These are phyloP conservation scores for Backusella tarrabulga DNA, from an alignment of 192 early-diverging fungal species.

Conservation along the genomic window DNA sequence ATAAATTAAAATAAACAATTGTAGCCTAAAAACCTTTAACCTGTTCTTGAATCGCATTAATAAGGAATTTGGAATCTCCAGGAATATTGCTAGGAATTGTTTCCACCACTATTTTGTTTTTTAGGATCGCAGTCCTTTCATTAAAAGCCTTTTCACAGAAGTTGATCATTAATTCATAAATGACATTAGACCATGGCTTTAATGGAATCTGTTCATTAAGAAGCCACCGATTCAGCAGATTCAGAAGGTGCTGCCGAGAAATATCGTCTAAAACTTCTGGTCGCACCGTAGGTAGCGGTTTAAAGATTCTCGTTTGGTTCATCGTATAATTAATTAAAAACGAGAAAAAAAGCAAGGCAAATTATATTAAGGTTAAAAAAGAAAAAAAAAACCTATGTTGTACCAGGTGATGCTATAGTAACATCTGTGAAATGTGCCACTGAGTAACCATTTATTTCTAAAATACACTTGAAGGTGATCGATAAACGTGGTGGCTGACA, in stretches of 20 bases:
- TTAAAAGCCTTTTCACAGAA: not conserved
- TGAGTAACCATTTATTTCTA: not conserved
- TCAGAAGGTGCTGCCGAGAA: not conserved
- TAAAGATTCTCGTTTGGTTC: not conserved
- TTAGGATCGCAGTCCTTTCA: not conserved
- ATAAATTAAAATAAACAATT: not conserved
- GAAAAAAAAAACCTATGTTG: not conserved
- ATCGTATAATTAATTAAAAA: not conserved
- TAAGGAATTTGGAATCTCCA: slow-evolving; percentile 2
- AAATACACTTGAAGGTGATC: not conserved
- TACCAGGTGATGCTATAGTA: not conserved
- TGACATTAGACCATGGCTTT: slow-evolving; percentile 1
- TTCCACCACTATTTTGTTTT: not conserved
- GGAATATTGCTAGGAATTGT: not conserved
- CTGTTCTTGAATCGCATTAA: not conserved
- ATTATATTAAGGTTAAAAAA: not conserved
- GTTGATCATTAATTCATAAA: not conserved
- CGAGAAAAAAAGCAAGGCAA: not conserved
- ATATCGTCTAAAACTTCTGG: slow-evolving; percentile 4
- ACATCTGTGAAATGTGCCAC: not conserved
- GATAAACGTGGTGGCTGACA: not conserved
- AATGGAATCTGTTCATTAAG: not conserved
- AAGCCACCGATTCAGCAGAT: not conserved
- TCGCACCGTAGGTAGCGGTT: not conserved
- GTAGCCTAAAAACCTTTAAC: not conserved